Evolutionary conservation across 2,329 filamentous ascomycete species (phyloP).

Genomic region (Phoma sp.): DNA sequence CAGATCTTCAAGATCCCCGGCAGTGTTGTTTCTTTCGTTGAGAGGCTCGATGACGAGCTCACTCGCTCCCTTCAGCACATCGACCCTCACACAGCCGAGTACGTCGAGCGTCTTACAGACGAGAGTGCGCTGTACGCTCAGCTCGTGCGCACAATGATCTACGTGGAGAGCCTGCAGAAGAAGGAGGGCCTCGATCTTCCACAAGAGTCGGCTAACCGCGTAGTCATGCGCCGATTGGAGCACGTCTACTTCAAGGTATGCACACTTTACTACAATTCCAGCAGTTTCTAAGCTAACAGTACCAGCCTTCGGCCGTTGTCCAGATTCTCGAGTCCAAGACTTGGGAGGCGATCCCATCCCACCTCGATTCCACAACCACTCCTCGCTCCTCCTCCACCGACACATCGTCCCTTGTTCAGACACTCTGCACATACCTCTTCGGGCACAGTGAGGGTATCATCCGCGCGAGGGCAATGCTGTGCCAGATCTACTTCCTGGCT

Average conservation of each 20-base stretch:
- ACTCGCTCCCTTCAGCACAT: constrained; percentile 97
- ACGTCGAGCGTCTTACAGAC: constrained; percentile 92
- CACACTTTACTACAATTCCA: background rate
- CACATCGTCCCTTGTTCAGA: constrained; percentile 78
- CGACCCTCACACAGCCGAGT: constrained; percentile 97
- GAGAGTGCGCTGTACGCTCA: constrained; percentile 91
- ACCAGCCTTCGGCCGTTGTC: constrained; percentile 85
- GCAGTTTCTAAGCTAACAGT: constrained; percentile 27
- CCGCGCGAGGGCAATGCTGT: constrained; percentile 94
- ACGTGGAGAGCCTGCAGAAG: constrained; percentile 82
- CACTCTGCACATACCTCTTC: constrained; percentile 95
- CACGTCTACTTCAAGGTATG: constrained; percentile 97
- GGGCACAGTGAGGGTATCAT: constrained; percentile 94
- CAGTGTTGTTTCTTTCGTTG: constrained; percentile 91
- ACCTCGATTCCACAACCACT: constrained; percentile 80
- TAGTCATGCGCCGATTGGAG: constrained; percentile 92
- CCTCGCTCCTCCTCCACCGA: constrained; percentile 73
- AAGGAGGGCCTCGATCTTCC: constrained; percentile 73
- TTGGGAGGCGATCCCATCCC: constrained; percentile 79
- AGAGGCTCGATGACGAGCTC: constrained; percentile 96
- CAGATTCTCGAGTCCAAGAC: constrained; percentile 93
- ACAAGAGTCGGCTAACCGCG: constrained; percentile 89
- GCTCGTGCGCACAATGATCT: constrained; percentile 86
- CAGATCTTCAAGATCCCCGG: constrained; percentile 92
- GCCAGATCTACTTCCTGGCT: constrained; percentile 97